Conservation (phyloP, 345 rosid species). For the Clausena lansium region DNA sequence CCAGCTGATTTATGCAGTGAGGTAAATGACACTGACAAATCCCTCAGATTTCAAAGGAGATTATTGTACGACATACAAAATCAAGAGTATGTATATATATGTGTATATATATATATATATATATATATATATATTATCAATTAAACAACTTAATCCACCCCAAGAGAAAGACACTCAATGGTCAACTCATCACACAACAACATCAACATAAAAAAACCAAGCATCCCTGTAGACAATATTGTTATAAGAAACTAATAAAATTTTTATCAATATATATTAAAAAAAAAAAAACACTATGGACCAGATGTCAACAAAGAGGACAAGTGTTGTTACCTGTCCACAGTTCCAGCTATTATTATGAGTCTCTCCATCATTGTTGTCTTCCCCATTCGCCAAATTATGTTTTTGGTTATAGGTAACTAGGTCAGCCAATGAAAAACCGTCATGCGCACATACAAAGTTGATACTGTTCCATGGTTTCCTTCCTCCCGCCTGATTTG, state of each 20-base stretch:
- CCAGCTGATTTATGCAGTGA: not conserved
- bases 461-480: slow-evolving; percentile 97
- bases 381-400: slow-evolving; percentile 93
- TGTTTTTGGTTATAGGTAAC: slow-evolving; percentile 85
- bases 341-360: slow-evolving; percentile 98
- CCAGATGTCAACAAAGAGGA: not conserved
- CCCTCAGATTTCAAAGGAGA: not conserved
- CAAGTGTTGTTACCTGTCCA: slow-evolving; percentile 58
- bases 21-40: not conserved
- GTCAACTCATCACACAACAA: not conserved
- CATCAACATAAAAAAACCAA: not conserved
- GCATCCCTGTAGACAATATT: too few species aligned
- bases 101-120: too few species aligned
- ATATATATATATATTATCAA: too few species aligned
- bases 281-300: too few species aligned
- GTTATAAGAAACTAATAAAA: too few species aligned
- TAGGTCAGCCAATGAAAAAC: slow-evolving; percentile 84
- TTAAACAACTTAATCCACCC: not conserved
- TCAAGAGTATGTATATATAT: not conserved
- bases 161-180: not conserved
- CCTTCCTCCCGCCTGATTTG: slow-evolving; percentile 80
- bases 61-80: too few species aligned
- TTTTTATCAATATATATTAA: too few species aligned
- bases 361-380: slow-evolving; percentile 88
- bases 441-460: slow-evolving; percentile 94